These are phyloP conservation scores for Pichia deserticola DNA, from an alignment of 805 yeast species.

Conservation along the genomic window DNA sequence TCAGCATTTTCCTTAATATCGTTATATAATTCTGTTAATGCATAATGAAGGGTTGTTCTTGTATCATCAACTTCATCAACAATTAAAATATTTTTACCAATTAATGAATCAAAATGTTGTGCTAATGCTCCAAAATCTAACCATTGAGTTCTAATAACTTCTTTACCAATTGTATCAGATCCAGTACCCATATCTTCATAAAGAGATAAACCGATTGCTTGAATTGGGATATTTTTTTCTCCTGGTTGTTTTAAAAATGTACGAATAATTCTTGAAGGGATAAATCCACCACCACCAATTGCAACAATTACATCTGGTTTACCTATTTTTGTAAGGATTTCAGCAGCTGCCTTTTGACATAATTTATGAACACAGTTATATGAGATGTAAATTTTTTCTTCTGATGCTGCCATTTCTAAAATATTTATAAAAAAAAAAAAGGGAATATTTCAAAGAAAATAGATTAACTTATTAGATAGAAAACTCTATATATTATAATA, in stretches of 20 bases:
- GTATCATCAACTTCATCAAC: conserved; percentile 93
- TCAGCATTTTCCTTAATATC: conserved; percentile 56
- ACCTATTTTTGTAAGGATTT: conserved; percentile 24
- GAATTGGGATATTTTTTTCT: conserved; percentile 60
- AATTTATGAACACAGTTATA: conserved; percentile 79
- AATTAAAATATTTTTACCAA: conserved; percentile 73
- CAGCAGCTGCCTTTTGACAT: conserved; percentile 47
- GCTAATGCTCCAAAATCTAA: conserved; percentile 69
- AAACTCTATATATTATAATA: too few species aligned
- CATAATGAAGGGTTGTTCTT: conserved; percentile 83
- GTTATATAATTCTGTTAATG: conserved; percentile 65
- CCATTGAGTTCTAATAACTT: conserved; percentile 87
- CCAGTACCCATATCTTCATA: conserved; percentile 51
- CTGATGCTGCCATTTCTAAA: conserved; percentile 20
- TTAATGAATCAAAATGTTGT: conserved; percentile 63
- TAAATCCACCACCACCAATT: conserved; percentile 70
- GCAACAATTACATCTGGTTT: conserved; percentile 52
- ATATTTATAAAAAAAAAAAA: too few species aligned
- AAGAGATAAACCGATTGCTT: conserved; percentile 59
- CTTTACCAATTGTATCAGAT: conserved; percentile 56
- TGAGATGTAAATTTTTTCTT: conserved; percentile 53
- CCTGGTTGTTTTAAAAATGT: conserved; percentile 53
- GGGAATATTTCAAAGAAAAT: too few species aligned
- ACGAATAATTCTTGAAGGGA: conserved; percentile 61
- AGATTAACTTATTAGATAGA: too few species aligned